Evolutionary conservation across 495 filamentous ascomycete genomes (phyloP).

Genomic region (Pyronema omphalodes): DNA sequence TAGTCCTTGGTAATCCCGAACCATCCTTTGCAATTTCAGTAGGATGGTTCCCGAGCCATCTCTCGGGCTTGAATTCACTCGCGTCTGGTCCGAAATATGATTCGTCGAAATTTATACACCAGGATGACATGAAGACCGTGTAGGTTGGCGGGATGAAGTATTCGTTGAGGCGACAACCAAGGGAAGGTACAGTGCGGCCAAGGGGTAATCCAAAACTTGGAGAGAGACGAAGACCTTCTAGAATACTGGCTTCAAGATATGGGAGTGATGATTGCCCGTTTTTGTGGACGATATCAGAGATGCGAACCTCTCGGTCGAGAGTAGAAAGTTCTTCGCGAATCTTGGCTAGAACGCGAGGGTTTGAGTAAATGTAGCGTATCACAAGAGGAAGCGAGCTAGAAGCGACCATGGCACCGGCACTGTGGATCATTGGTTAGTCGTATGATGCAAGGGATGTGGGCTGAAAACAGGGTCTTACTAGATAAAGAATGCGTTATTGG

Average conservation of each 20-base stretch:
- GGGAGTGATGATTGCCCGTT: conserved; percentile 11
- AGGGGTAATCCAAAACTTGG: conserved; percentile 15
- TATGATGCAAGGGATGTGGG: background rate
- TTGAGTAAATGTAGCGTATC: conserved; percentile 6
- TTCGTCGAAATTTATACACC: conserved; percentile 19
- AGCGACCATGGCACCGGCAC: conserved; percentile 15
- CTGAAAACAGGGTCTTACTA: background rate
- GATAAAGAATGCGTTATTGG: conserved; percentile 16
- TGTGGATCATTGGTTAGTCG: background rate
- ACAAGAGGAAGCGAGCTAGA: conserved; percentile 7
- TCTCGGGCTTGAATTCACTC: conserved; percentile 20
- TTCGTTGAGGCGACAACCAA: conserved; percentile 23
- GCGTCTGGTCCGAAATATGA: conserved; percentile 24
- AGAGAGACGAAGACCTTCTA: conserved; percentile 16
- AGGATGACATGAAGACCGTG: conserved; percentile 18
- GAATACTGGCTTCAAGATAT: conserved; percentile 17
- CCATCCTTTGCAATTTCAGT: conserved; percentile 12
- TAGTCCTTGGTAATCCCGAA: conserved; percentile 10
- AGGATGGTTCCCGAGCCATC: conserved; percentile 23
- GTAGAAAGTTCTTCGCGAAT: conserved; percentile 14
- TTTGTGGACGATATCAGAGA: conserved; percentile 5
- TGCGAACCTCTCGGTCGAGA: background rate
- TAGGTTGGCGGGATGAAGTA: conserved; percentile 22
- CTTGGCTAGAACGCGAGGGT: conserved; percentile 10
- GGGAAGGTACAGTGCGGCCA: conserved; percentile 14